These are phyloP conservation scores for Sicyos baderoa DNA, from an alignment of 306 rosid genomes.

Conservation along the genomic window DNA sequence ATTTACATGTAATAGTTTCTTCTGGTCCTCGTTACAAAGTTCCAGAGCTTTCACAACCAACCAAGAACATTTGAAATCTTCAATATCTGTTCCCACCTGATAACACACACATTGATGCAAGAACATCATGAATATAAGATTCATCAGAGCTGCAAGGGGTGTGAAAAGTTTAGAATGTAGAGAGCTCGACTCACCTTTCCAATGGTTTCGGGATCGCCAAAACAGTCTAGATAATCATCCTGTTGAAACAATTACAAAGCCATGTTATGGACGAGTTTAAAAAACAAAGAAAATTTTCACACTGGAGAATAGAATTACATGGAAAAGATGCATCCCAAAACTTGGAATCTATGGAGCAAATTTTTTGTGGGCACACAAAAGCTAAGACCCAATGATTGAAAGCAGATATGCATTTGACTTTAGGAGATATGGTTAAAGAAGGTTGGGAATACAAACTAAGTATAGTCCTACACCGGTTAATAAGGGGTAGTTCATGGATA, in stretches of 20 bases:
- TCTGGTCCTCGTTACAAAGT: slow-evolving; percentile 56
- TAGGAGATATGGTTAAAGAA: background rate
- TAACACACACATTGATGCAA: slow-evolving; percentile 13
- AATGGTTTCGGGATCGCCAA: slow-evolving; percentile 67
- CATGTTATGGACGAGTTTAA: background rate
- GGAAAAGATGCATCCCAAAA: background rate
- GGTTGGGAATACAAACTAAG: too few relatives aligned
- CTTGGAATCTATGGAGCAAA: background rate
- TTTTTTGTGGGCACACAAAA: background rate
- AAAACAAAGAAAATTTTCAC: background rate
- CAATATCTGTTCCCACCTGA: slow-evolving; percentile 96
- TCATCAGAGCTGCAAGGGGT: slow-evolving; percentile 16
- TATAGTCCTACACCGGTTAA: too few relatives aligned
- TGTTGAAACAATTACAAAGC: slow-evolving; percentile 17
- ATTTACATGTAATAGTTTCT: slow-evolving; percentile 55
- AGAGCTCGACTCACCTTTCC: slow-evolving; percentile 54
- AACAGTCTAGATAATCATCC: slow-evolving; percentile 97
- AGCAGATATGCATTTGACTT: background rate
- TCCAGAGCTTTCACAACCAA: slow-evolving; percentile 85
- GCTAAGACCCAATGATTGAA: background rate
- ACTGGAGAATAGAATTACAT: background rate
- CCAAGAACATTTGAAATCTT: slow-evolving; percentile 98
- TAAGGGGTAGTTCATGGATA: too few relatives aligned
- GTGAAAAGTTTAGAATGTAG: slow-evolving; percentile 7
- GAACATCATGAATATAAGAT: slow-evolving; percentile 18